Evolutionary conservation across 768 basidiomycete species (phyloP), one percentile per base, ranked within the genome.

Genomic region (Lentinula guzmanii): DNA sequence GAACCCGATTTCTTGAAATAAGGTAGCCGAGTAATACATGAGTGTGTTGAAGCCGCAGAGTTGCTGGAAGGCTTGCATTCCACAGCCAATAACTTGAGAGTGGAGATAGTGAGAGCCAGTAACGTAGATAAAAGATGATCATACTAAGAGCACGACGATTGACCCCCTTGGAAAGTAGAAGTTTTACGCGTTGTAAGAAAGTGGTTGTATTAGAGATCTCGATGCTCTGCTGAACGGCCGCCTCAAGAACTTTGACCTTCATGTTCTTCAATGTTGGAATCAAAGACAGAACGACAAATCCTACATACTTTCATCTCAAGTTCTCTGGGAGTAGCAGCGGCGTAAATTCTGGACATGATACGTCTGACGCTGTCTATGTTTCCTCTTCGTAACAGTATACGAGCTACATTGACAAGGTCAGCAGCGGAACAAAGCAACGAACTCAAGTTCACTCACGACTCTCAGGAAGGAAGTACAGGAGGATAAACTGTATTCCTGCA

Each of bases 11-110:
- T 85, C 79, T 65, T 87, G 82, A 76, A 93, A 93, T 11, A 93
- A 78, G 0, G 90, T 90, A 3, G 90, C 87, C 21, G 87, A 87
- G 68, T 87, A 86, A 67, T 82, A 58, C 56, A 86, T 85, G 61
- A 91, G 79, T 0, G 91, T 90, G 67, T 93, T 92, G 77, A 91
- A 92, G 1, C 91, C 91, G 63, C 86, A 92, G 0, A 93, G 78
- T 69, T 93, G 91, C 68, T 94, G 91, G 72, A 86, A 87, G 0
- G 87, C 90, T 74, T 93, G 91, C 72, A 93, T 83, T 48, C 88
- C 91, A 68, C 89, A 90, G 9, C 83, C 87, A 13, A 93, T 79
- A 64, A 89, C 88, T 90, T 46, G 50, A 35, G 50, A 35, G 24
- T 21, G 31, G 43, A 48, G 8, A 16, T 6, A n/a, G 57, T 28